phyloP scores from a whole-genome alignment of 2,329 filamentous ascomycete genomes.

The Aspergillus oerlinghausenensis region DNA sequence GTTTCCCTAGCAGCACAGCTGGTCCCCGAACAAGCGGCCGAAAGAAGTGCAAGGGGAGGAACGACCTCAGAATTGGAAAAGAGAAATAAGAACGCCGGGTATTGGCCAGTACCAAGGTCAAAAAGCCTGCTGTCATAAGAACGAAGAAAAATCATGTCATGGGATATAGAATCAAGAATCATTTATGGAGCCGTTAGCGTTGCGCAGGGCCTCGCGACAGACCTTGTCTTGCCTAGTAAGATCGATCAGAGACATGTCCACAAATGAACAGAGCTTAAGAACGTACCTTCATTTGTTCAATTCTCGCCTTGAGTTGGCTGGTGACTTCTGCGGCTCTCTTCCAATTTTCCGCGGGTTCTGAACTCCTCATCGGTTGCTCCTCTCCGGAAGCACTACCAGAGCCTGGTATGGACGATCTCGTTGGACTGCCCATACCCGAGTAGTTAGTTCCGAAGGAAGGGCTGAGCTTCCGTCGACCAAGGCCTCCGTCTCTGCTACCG shows the following conservation, averaged over 20 bases:
- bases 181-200: slow-evolving; percentile 32
- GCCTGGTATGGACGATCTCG: slow-evolving; percentile 29
- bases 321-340: slow-evolving; percentile 95
- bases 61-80: not conserved
- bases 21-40: not conserved
- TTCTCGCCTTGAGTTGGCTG: slow-evolving; percentile 92
- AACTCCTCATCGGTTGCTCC: slow-evolving; percentile 28
- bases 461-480: slow-evolving; percentile 41
- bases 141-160: slow-evolving; percentile 11
- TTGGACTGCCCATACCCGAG: slow-evolving; percentile 36
- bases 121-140: not conserved
- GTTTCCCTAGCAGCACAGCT: slow-evolving; percentile 3
- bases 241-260: not conserved
- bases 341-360: slow-evolving; percentile 81
- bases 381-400: slow-evolving; percentile 36
- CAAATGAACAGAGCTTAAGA: not conserved
- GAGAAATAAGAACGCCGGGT: slow-evolving; percentile 6
- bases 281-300: slow-evolving; percentile 89
- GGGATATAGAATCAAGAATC: slow-evolving; percentile 5
- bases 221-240: slow-evolving; percentile 41
- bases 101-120: not conserved
- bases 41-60: not conserved
- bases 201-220: slow-evolving; percentile 36
- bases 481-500: slow-evolving; percentile 27
- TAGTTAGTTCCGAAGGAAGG: slow-evolving; percentile 36